Evolutionary conservation across 2,329 filamentous ascomycete species (phyloP).

Genomic region (Stromatinia cepivora): DNA sequence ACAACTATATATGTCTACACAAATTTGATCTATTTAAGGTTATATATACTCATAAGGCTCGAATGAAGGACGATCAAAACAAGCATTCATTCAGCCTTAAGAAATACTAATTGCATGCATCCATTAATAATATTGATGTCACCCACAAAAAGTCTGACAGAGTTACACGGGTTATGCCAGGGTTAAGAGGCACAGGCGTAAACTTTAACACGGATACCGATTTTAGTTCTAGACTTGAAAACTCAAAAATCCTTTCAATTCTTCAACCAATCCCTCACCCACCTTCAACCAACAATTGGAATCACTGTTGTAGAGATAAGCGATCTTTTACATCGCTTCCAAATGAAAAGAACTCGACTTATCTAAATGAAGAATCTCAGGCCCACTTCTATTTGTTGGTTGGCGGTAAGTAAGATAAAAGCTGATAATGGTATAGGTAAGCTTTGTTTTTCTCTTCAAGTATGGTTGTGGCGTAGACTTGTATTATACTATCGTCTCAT

Average conservation of each 20-base stretch:
- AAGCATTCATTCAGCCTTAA: background rate
- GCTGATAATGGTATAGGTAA: background rate
- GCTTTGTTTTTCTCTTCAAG: background rate
- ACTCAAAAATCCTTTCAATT: background rate
- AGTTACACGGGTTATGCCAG: background rate
- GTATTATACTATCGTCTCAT: background rate
- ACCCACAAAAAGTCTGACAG: background rate
- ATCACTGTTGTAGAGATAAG: background rate
- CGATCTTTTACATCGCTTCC: slow-evolving; percentile 1
- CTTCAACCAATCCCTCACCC: slow-evolving; percentile 5
- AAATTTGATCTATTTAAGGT: background rate
- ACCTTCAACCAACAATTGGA: background rate
- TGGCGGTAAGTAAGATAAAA: background rate
- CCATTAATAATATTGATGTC: background rate
- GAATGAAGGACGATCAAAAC: background rate
- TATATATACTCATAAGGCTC: background rate
- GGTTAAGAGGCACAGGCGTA: background rate
- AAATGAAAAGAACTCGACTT: background rate
- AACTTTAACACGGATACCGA: background rate
- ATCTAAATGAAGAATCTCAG: background rate
- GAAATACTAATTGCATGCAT: background rate
- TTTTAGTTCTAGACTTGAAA: background rate
- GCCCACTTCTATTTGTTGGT: slow-evolving; percentile 4
- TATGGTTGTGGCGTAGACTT: slow-evolving; percentile 7
- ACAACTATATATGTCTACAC: background rate